These are phyloP conservation scores for Manihot esculenta DNA, from an alignment of 441 rosid genomes.

Conservation along the genomic window DNA sequence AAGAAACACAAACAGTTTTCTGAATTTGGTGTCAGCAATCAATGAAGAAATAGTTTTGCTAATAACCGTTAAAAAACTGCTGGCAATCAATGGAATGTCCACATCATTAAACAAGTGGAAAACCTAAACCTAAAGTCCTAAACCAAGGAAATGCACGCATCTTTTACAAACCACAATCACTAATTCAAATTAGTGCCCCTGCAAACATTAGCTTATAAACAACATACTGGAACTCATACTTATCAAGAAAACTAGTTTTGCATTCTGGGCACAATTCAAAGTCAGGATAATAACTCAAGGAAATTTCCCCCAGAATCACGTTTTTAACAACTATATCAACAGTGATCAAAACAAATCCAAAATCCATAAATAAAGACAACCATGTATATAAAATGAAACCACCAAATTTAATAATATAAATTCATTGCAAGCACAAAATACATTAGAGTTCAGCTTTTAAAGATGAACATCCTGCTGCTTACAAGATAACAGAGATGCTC, in stretches of 20 bases:
- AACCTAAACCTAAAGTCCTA: no score
- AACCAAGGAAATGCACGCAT: background rate
- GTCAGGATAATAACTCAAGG: background rate
- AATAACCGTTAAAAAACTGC: background rate
- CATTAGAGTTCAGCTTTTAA: background rate
- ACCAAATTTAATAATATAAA: background rate
- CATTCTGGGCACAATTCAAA: background rate
- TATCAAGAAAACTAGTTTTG: conserved; percentile 2
- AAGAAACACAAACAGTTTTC: background rate
- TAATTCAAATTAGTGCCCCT: background rate
- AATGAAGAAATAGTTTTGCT: background rate
- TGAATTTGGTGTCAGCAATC: background rate
- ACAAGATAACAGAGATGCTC: conserved; percentile 96
- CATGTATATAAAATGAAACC: background rate
- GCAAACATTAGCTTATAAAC: background rate
- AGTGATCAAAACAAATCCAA: background rate
- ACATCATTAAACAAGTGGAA: background rate
- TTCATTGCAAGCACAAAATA: background rate
- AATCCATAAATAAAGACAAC: background rate
- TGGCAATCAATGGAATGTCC: background rate
- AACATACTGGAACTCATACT: background rate
- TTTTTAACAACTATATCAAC: background rate
- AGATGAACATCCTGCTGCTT: conserved; percentile 34
- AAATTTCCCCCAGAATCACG: background rate
- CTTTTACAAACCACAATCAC: background rate